Conservation (phyloP, 176 grass and related monocot species). For the Typha latifolia region DNA sequence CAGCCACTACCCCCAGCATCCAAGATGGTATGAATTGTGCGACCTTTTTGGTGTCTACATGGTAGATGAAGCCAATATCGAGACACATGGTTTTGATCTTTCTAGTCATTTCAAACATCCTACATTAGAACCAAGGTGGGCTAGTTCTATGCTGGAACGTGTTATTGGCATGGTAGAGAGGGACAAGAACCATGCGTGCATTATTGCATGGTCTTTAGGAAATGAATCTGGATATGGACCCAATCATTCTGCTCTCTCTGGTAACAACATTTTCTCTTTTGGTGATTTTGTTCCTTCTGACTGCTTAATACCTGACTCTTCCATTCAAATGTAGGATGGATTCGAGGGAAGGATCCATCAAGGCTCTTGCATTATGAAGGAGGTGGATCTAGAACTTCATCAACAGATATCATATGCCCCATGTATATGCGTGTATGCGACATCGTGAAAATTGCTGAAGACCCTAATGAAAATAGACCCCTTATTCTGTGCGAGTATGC, state of each 20-base stretch:
- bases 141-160: conserved; percentile 85
- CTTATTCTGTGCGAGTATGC: conserved; percentile 97
- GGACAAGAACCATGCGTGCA: conserved; percentile 94
- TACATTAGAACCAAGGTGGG: conserved; percentile 65
- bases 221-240: conserved; percentile 85
- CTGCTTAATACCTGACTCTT: conserved; percentile 10
- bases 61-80: conserved; percentile 94
- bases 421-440: conserved; percentile 99
- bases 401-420: conserved; percentile 92
- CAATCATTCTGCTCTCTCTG: conserved; percentile 90
- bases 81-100: conserved; percentile 89
- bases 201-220: conserved; percentile 91
- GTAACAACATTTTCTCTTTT: conserved; percentile 31
- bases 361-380: conserved; percentile 91
- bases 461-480: conserved; percentile 78
- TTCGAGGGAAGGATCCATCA: conserved; percentile 69
- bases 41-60: conserved; percentile 91
- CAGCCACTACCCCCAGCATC: conserved; percentile 94
- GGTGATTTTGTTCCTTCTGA: background rate
- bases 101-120: conserved; percentile 80
- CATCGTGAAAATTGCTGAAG: conserved; percentile 76
- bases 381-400: conserved; percentile 79
- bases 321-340: conserved; percentile 53
- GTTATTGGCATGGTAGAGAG: conserved; percentile 85
- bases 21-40: conserved; percentile 89